Percentiles rank a stretch among this genome's conserved stretches.
Conservation (phyloP, 805 yeast species). For the Wickerhamiella spandovensis region DNA sequence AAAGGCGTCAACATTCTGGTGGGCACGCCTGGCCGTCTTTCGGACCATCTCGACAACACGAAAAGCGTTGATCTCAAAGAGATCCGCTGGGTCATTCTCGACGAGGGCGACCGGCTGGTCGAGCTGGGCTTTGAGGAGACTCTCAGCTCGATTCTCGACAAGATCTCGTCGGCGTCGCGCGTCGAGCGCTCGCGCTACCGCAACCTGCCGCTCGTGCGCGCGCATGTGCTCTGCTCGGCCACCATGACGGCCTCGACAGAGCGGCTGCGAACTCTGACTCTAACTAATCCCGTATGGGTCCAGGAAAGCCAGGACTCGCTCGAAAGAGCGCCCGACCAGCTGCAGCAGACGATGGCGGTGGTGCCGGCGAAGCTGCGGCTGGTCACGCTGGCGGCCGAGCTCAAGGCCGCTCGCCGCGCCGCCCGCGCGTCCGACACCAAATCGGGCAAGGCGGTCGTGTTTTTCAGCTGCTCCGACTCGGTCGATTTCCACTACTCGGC, state of each 20-base stretch:
- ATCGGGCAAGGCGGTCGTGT: slow-evolving; percentile 41
- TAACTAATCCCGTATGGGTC: slow-evolving; percentile 62
- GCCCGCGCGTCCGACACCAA: slow-evolving; percentile 5
- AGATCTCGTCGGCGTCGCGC: slow-evolving; percentile 36
- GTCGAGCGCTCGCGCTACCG: slow-evolving; percentile 17
- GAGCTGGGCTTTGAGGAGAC: slow-evolving; percentile 96
- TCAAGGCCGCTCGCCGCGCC: slow-evolving; percentile 35
- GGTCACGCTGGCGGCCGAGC: slow-evolving; percentile 59
- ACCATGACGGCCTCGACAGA: slow-evolving; percentile 74
- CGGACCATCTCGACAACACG: slow-evolving; percentile 90
- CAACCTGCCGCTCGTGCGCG: slow-evolving; percentile 51
- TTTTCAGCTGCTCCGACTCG: slow-evolving; percentile 90
- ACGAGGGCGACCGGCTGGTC: slow-evolving; percentile 93
- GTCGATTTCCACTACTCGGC: slow-evolving; percentile 83
- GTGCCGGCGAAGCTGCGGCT: slow-evolving; percentile 88
- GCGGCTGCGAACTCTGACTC: slow-evolving; percentile 64
- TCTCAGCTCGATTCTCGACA: slow-evolving; percentile 55
- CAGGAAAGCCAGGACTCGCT: slow-evolving; percentile 26
- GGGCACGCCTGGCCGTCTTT: slow-evolving; percentile 93
- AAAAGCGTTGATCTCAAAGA: slow-evolving; percentile 56
- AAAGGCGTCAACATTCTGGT: slow-evolving; percentile 94
- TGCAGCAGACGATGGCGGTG: slow-evolving; percentile 62
- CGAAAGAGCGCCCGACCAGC: slow-evolving; percentile 74
- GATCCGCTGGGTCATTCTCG: slow-evolving; percentile 77
- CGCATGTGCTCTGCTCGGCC: slow-evolving; percentile 85